These are phyloP conservation scores for Paramicrosporidium saccamoebae DNA, from an alignment of 371 early-diverging fungal species.

Conservation along the genomic window DNA sequence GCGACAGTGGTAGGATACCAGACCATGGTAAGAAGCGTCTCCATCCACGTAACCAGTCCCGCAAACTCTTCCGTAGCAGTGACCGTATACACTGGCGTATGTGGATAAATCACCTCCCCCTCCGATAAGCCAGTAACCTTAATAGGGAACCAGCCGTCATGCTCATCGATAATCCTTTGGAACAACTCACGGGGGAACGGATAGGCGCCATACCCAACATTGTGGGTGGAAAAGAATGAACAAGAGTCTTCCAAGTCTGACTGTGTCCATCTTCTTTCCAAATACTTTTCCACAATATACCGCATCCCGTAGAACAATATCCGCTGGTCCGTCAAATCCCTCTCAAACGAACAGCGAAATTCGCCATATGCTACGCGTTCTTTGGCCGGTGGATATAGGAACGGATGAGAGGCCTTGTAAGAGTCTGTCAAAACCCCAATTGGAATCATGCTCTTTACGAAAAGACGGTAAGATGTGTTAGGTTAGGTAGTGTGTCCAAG, in stretches of 20 bases:
- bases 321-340: constrained; percentile 20
- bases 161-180: constrained; percentile 21
- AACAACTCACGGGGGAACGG: constrained; percentile 44
- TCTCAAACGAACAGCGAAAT: constrained; percentile 21
- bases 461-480: background rate
- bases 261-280: constrained; percentile 18
- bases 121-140: constrained; percentile 29
- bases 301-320: constrained; percentile 44
- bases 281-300: constrained; percentile 28
- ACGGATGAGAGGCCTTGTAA: constrained; percentile 36
- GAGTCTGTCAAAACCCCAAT: constrained; percentile 25
- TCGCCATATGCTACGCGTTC: constrained; percentile 36
- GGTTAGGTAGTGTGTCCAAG: too few relatives aligned
- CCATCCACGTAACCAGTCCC: constrained; percentile 35
- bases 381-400: constrained; percentile 21
- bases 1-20: constrained; percentile 61
- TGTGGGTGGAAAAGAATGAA: constrained; percentile 25
- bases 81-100: constrained; percentile 34
- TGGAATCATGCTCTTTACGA: constrained; percentile 7
- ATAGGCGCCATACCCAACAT: constrained; percentile 13
- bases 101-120: constrained; percentile 32
- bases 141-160: constrained; percentile 42
- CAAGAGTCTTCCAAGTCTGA: constrained; percentile 20
- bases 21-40: constrained; percentile 34
- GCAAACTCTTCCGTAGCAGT: constrained; percentile 24